A percentile compares a stretch with the other conserved stretches of the same genome.
Evolutionary conservation across 202 grass and related monocot species (phyloP).

Genomic region (Tripidium arundinaceum): DNA sequence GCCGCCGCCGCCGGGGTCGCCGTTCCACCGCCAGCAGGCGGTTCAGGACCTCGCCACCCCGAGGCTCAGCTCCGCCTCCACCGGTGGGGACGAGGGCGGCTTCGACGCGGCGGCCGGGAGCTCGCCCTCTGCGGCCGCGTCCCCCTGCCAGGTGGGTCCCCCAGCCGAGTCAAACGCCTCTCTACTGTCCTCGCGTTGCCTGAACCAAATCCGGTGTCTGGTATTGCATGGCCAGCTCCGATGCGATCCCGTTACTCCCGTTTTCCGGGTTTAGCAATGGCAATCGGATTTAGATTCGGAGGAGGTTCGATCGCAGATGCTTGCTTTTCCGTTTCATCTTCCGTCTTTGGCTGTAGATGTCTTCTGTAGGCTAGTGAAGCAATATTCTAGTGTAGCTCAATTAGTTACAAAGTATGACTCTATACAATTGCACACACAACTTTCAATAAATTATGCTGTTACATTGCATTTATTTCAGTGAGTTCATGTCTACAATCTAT

Average conservation of each 20-base stretch:
- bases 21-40: constrained; percentile 31
- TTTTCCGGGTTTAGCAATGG: constrained; percentile 22
- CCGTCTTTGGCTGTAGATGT: constrained; percentile 74
- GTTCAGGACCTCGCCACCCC: constrained; percentile 28
- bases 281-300: constrained; percentile 40
- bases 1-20: constrained; percentile 35
- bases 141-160: constrained; percentile 51
- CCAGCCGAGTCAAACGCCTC: not conserved
- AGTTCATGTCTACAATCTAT: constrained; percentile 17
- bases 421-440: constrained; percentile 7
- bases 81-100: constrained; percentile 30
- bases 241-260: constrained; percentile 24
- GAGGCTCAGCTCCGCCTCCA: constrained; percentile 40
- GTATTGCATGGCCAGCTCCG: constrained; percentile 12
- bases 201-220: constrained; percentile 26
- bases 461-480: constrained; percentile 25
- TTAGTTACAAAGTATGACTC: constrained; percentile 80
- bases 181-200: not conserved
- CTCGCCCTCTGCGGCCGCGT: constrained; percentile 45
- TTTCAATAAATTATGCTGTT: constrained; percentile 4
- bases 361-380: constrained; percentile 98
- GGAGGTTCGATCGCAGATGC: constrained; percentile 12
- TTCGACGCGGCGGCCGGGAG: constrained; percentile 37
- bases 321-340: not conserved
- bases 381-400: constrained; percentile 83